These are phyloP conservation scores for Metarhizium album DNA, from an alignment of 2,329 filamentous ascomycete species.

Conservation along the genomic window DNA sequence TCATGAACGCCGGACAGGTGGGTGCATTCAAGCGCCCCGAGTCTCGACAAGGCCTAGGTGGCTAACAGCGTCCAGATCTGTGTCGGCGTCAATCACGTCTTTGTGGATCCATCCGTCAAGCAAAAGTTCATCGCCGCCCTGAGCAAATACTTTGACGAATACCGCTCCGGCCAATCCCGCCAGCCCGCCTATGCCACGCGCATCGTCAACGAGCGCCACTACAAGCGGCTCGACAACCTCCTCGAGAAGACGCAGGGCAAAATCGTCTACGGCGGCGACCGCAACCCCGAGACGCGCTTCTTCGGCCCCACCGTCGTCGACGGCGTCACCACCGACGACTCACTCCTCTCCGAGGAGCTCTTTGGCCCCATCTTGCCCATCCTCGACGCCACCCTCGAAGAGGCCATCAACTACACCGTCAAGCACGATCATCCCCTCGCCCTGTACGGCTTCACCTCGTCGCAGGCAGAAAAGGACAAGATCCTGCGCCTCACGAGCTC, in stretches of 20 bases:
- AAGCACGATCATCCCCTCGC: conserved; percentile 25
- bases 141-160: conserved; percentile 20
- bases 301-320: conserved; percentile 29
- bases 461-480: conserved; percentile 22
- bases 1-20: conserved; percentile 27
- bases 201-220: conserved; percentile 33
- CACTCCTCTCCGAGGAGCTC: conserved; percentile 32
- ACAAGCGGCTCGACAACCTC: conserved; percentile 26
- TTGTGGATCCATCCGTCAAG: conserved; percentile 28
- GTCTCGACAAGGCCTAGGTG: conserved; percentile 12
- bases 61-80: conserved; percentile 17
- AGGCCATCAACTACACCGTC: conserved; percentile 20
- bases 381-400: conserved; percentile 19
- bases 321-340: conserved; percentile 23
- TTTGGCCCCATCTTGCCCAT: conserved; percentile 33
- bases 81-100: conserved; percentile 28
- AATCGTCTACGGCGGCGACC: conserved; percentile 23
- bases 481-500: conserved; percentile 21
- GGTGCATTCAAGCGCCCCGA: not conserved
- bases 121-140: conserved; percentile 25
- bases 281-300: conserved; percentile 17
- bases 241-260: conserved; percentile 25
- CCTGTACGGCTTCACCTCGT: conserved; percentile 29
- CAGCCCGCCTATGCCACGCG: conserved; percentile 11
- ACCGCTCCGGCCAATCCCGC: conserved; percentile 4